These are phyloP conservation scores for Hypomyces perniciosus DNA, from an alignment of 2,329 filamentous ascomycete species.

Conservation along the genomic window DNA sequence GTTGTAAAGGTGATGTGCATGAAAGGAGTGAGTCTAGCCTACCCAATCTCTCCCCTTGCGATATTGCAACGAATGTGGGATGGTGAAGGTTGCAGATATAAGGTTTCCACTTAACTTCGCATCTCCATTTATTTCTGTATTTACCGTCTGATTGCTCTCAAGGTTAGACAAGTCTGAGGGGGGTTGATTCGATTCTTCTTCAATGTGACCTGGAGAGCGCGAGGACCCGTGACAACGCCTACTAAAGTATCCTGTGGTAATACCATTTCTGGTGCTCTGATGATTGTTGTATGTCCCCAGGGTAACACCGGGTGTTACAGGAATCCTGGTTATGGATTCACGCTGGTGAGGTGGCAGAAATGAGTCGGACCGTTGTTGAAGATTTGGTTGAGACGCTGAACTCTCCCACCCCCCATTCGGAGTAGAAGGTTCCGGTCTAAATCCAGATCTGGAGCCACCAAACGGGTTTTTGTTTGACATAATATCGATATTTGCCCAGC, in stretches of 20 bases:
- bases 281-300: constrained; percentile 1
- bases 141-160: neutral
- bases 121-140: neutral
- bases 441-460: neutral
- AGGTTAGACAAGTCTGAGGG: no score
- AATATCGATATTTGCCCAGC: no score
- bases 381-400: neutral
- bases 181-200: neutral
- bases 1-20: neutral
- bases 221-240: neutral
- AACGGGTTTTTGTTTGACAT: no score
- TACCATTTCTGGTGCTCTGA: neutral
- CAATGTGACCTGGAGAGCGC: neutral
- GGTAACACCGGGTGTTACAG: constrained; percentile 7
- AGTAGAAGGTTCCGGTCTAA: neutral
- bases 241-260: neutral
- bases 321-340: constrained; percentile 6
- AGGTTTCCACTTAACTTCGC: constrained; percentile 45
- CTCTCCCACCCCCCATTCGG: neutral
- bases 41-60: constrained; percentile 55
- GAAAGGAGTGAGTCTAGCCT: constrained; percentile 30
- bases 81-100: constrained; percentile 58
- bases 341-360: neutral
- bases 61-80: constrained; percentile 52
- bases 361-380: neutral